Evolutionary conservation across 805 yeast genomes (phyloP), one percentile per base, ranked within the genome.

Genomic region (Barnettozyma siamensis): DNA sequence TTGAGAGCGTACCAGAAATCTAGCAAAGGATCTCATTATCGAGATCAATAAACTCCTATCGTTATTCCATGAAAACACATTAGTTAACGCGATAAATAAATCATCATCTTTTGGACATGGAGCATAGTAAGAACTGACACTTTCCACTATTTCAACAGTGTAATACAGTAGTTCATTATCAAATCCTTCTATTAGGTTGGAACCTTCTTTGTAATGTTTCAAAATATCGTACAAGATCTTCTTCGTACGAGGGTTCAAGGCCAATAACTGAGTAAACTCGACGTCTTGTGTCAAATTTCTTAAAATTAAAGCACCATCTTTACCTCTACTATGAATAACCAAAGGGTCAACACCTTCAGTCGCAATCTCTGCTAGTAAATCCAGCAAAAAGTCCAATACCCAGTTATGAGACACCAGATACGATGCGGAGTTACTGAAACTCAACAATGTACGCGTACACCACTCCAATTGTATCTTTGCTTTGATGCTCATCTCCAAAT

Each of bases 201-300:
- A 51, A 9, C 50, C 35, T 3, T 55, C 58, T 28, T 54, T 44
- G 28, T 23, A 50, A 19, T 38, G 23, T 2, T 40, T 65, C 44
- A 85, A 65, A 11, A 73, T 67, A 24, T 54, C 56, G 35, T 55
- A 67, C 31, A 73, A 59, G 7, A 79, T 53, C 38, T 63, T 70
- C 44, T 75, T 73, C 33, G 84, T 69, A 16, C 61, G 55, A 17
- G 64, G 61, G 42, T 72, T 66, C 51, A 73, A 68, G 1, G 91
- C 83, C 46, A 93, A 64, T 55, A 81, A 70, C 57, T 84, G 88
- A 32, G 95, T 93, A 54, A 87, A 84, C 34, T 75, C 83, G 11
- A 84, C 73, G 58, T 88, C 96, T 57, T 91, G 95, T 3, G 86
- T 76, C 35, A 86, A 64, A 60, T 93, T 93, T 55, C 98, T 72